phyloP scores from a whole-genome alignment of 495 filamentous ascomycete genomes.

The Bathelium albidoporum region DNA sequence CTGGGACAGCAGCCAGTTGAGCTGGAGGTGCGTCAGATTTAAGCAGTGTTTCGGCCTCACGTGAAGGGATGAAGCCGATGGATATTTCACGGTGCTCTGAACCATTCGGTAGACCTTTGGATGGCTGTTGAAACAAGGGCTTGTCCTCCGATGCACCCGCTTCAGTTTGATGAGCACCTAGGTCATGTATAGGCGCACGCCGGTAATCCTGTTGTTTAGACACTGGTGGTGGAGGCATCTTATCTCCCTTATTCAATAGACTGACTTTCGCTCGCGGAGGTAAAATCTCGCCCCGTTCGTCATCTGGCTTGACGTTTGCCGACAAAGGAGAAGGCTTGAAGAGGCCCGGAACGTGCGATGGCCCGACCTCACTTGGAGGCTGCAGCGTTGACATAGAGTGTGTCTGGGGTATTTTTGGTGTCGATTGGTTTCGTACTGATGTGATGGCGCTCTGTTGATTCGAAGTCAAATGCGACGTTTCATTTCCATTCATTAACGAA shows the following conservation, averaged over 20 bases:
- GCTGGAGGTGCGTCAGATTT: conserved; percentile 18
- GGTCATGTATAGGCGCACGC: conserved; percentile 2
- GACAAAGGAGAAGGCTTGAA: conserved; percentile 18
- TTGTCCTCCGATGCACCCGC: neutral
- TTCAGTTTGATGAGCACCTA: conserved; percentile 8
- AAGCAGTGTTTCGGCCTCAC: conserved; percentile 45
- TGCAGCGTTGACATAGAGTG: conserved; percentile 26
- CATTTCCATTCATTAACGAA: conserved; percentile 11
- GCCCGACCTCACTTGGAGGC: conserved; percentile 14
- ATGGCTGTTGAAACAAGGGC: neutral
- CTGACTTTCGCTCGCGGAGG: neutral
- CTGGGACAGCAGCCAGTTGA: conserved; percentile 39
- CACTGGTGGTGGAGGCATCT: neutral
- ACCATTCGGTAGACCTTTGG: neutral
- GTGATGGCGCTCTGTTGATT: neutral
- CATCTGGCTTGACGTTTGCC: neutral
- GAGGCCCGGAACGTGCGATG: conserved; percentile 6
- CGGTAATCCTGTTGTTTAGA: conserved; percentile 7
- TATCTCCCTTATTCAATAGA: neutral
- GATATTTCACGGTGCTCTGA: conserved; percentile 9
- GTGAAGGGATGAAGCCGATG: conserved; percentile 68
- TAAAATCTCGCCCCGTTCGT: no score
- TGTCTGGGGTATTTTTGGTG: conserved; percentile 17
- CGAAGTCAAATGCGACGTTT: conserved; percentile 7
- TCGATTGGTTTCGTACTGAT: conserved; percentile 7